A percentile compares a stretch with the other conserved stretches of the same genome.
Conservation (phyloP, 2,329 filamentous ascomycete genomes). For the Nothopassalora personata region DNA sequence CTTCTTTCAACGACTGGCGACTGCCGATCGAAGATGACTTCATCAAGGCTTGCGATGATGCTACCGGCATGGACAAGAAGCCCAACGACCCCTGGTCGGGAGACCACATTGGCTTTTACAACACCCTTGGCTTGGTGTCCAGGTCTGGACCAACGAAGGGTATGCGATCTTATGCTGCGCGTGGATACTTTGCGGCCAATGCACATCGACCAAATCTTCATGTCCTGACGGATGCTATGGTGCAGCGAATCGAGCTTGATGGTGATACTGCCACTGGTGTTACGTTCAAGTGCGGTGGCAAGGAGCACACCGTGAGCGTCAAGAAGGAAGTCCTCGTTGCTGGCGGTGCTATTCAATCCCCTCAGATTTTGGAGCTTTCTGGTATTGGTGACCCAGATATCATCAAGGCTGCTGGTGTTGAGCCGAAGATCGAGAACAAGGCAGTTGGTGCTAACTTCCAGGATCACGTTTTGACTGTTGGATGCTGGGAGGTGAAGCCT, state of each 20-base stretch:
- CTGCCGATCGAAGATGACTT: slow-evolving; percentile 35
- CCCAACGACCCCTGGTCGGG: slow-evolving; percentile 34
- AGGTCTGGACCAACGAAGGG: slow-evolving; percentile 29
- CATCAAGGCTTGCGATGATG: slow-evolving; percentile 33
- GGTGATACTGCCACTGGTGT: slow-evolving; percentile 39
- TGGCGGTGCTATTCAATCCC: slow-evolving; percentile 54
- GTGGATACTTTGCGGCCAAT: slow-evolving; percentile 32
- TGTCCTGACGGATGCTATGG: slow-evolving; percentile 38
- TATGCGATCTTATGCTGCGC: slow-evolving; percentile 33
- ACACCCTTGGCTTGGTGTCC: slow-evolving; percentile 26
- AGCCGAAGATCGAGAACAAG: slow-evolving; percentile 40
- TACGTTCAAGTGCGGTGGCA: slow-evolving; percentile 38
- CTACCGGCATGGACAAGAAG: slow-evolving; percentile 32
- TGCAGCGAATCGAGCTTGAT: slow-evolving; percentile 44
- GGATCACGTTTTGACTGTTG: slow-evolving; percentile 37
- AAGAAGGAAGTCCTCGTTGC: slow-evolving; percentile 53
- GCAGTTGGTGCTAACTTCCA: slow-evolving; percentile 49
- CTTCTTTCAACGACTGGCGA: slow-evolving; percentile 33
- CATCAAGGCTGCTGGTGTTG: slow-evolving; percentile 35
- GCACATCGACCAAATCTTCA: slow-evolving; percentile 29
- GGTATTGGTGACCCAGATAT: slow-evolving; percentile 51
- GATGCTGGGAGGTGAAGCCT: slow-evolving; percentile 25
- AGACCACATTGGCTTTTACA: slow-evolving; percentile 34
- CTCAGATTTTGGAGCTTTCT: slow-evolving; percentile 56
- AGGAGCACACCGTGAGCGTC: slow-evolving; percentile 33